Evolutionary conservation across 2,329 filamentous ascomycete species (phyloP).

Genomic region (Apiospora kogelbergensis): DNA sequence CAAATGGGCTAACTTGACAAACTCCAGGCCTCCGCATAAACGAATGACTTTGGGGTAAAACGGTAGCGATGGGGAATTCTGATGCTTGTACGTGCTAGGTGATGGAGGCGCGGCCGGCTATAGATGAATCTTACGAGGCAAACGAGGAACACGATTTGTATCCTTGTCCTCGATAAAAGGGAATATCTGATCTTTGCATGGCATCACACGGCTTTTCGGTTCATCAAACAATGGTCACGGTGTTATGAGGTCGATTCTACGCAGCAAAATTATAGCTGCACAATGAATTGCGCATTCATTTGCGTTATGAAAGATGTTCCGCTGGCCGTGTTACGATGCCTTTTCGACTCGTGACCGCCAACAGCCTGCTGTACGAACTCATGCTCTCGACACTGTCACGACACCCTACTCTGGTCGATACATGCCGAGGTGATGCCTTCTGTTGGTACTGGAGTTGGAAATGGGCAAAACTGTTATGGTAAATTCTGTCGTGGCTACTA

Average conservation of each 20-base stretch:
- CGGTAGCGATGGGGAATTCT: constrained; percentile 6
- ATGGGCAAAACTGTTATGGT: too few species aligned
- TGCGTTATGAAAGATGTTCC: constrained; percentile 14
- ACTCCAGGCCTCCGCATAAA: constrained; percentile 9
- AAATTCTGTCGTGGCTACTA: too few species aligned
- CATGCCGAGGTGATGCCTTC: neutral
- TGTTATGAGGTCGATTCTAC: constrained; percentile 35
- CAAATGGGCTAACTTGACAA: neutral
- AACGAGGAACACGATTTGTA: constrained; percentile 1
- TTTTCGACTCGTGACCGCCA: neutral
- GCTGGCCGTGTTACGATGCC: neutral
- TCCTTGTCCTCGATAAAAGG: constrained; percentile 28
- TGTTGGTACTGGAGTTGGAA: too few species aligned
- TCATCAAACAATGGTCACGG: constrained; percentile 28
- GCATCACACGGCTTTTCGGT: constrained; percentile 39
- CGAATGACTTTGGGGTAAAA: constrained; percentile 10
- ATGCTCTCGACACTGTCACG: neutral
- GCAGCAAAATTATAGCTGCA: constrained; percentile 35
- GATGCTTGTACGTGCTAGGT: constrained; percentile 6
- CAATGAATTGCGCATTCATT: constrained; percentile 23
- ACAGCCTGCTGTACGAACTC: neutral
- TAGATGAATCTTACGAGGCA: constrained; percentile 6
- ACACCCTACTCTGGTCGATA: neutral
- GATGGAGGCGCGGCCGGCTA: constrained; percentile 4
- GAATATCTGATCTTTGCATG: constrained; percentile 38